Conservation (phyloP, 1,284 basidiomycete species). For the Austropuccinia psidii region DNA sequence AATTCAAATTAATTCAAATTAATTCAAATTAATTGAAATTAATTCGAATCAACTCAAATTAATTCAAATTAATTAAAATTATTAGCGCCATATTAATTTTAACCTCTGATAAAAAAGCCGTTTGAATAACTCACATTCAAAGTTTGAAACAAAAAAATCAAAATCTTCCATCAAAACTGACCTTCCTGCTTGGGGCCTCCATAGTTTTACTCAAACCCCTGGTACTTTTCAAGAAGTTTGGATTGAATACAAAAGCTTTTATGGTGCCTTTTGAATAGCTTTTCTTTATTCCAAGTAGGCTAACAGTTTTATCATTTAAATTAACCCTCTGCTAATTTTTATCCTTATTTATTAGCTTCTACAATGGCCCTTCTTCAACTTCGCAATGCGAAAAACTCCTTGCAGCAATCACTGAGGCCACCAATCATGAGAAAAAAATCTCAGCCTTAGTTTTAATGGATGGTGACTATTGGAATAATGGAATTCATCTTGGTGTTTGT, state of each 20-base stretch:
- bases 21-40: too few species aligned
- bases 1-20: too few species aligned
- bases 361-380: conserved; percentile 51
- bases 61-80: too few species aligned
- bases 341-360: neutral
- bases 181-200: conserved; percentile 48
- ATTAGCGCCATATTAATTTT: conserved; percentile 51
- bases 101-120: conserved; percentile 44
- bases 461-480: conserved; percentile 50
- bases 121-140: conserved; percentile 52
- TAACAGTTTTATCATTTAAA: neutral
- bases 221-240: conserved; percentile 51
- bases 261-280: conserved; percentile 45
- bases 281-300: conserved; percentile 50
- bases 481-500: conserved; percentile 48
- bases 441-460: conserved; percentile 21
- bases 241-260: conserved; percentile 46
- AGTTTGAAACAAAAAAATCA: conserved; percentile 48
- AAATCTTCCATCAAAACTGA: conserved; percentile 46
- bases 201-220: conserved; percentile 38
- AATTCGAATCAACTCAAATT: too few species aligned
- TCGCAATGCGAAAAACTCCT: conserved; percentile 49
- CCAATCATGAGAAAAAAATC: conserved; percentile 41
- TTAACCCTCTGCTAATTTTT: neutral
- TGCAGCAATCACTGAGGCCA: conserved; percentile 48